Conservation (phyloP, 2,329 filamentous ascomycete genomes). For the Coniochaeta hoffmannii region DNA sequence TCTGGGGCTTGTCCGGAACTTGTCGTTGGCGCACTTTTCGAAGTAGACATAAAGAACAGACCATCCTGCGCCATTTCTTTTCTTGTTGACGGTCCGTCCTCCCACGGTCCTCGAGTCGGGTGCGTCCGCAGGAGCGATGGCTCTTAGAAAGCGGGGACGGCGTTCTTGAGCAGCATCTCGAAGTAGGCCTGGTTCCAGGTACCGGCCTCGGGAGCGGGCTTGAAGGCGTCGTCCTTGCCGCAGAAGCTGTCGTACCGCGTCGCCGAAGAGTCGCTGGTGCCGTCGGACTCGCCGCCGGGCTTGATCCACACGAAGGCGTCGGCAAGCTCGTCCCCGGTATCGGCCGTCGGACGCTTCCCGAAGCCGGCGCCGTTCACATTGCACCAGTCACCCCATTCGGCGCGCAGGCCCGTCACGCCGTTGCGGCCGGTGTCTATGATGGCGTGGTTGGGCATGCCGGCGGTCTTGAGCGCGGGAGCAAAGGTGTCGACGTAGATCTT, state of each 20-base stretch:
- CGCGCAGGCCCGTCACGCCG: slow-evolving; percentile 32
- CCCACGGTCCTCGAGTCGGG: not conserved
- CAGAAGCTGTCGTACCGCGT: slow-evolving; percentile 29
- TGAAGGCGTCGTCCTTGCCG: slow-evolving; percentile 27
- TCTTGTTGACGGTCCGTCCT: not conserved
- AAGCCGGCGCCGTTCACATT: slow-evolving; percentile 54
- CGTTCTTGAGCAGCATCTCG: slow-evolving; percentile 33
- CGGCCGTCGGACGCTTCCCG: slow-evolving; percentile 46
- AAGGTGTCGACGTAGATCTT: slow-evolving; percentile 34
- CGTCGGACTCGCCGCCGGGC: slow-evolving; percentile 48
- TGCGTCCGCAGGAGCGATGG: not conserved
- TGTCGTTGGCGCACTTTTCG: not conserved
- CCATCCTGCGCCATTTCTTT: not conserved
- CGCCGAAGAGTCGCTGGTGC: slow-evolving; percentile 27
- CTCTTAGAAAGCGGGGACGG: slow-evolving; percentile 24
- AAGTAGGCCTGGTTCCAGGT: slow-evolving; percentile 37
- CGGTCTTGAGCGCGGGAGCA: slow-evolving; percentile 25
- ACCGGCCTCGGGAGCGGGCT: slow-evolving; percentile 34
- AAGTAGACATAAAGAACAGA: not conserved
- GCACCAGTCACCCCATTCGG: slow-evolving; percentile 39
- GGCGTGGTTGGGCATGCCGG: slow-evolving; percentile 34
- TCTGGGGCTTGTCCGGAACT: not conserved
- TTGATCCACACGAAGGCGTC: slow-evolving; percentile 63
- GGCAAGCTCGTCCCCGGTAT: slow-evolving; percentile 46
- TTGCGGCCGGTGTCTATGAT: slow-evolving; percentile 34